Conservation (phyloP, 2,329 filamentous ascomycete genomes). For the Aspergillus ochraceoroseus region DNA sequence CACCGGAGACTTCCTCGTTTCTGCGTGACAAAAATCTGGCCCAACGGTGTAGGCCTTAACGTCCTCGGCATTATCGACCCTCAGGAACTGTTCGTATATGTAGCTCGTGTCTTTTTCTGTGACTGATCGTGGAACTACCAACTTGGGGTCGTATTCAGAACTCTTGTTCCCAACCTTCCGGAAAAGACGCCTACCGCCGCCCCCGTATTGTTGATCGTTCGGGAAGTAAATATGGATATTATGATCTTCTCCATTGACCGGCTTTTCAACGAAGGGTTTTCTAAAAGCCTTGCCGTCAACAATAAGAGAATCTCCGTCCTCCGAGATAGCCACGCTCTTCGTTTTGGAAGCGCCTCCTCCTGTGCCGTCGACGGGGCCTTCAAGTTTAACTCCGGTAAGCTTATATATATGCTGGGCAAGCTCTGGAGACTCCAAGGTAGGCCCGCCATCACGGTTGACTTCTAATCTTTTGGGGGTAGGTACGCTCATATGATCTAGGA, state of each 20-base stretch:
- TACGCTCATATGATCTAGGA: constrained; percentile 84
- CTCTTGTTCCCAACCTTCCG: constrained; percentile 98
- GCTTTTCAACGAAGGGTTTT: constrained; percentile 98
- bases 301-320: constrained; percentile 79
- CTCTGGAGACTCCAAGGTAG: constrained; percentile 69
- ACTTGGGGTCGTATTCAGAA: constrained; percentile 79
- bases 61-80: constrained; percentile 94
- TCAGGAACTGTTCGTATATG: constrained; percentile 95
- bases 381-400: constrained; percentile 69
- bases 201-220: constrained; percentile 64
- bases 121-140: constrained; percentile 73
- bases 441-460: constrained; percentile 88
- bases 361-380: constrained; percentile 64
- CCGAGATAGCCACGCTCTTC: constrained; percentile 73
- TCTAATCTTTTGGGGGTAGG: constrained; percentile 84
- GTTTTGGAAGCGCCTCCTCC: constrained; percentile 55
- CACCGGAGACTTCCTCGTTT: constrained; percentile 94
- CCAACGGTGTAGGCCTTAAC: constrained; percentile 98
- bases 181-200: constrained; percentile 87
- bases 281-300: constrained; percentile 77
- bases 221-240: constrained; percentile 99
- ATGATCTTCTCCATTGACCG: constrained; percentile 96
- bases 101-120: constrained; percentile 78
- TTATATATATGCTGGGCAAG: constrained; percentile 75
- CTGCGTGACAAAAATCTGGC: constrained; percentile 86